phyloP scores from a whole-genome alignment of 2,329 filamentous ascomycete species.

The Ophiostoma tasmaniense region DNA sequence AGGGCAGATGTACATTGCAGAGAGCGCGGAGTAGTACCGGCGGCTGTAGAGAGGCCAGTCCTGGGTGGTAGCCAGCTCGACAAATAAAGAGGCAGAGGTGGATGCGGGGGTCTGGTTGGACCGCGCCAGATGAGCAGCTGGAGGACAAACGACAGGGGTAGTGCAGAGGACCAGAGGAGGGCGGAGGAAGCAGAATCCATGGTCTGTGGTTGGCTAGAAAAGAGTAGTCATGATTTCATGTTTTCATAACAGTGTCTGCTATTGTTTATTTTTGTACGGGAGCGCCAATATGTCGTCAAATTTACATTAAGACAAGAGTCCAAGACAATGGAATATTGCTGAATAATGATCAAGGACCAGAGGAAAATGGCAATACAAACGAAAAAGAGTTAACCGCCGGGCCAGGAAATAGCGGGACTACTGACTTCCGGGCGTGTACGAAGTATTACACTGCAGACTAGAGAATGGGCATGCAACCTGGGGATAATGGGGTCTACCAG shows the following conservation, averaged over 20 bases:
- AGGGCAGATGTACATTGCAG: not conserved
- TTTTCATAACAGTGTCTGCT: not conserved
- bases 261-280: not conserved
- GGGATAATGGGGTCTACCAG: not conserved
- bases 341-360: not conserved
- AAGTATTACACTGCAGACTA: not conserved
- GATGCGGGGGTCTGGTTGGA: slow-evolving; percentile 6
- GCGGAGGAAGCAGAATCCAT: not conserved
- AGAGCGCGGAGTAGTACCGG: not conserved
- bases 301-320: not conserved
- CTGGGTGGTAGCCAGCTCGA: not conserved
- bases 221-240: not conserved
- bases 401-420: not conserved
- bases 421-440: not conserved
- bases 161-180: not conserved
- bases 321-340: not conserved
- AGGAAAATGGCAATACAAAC: not conserved
- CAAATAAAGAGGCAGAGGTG: not conserved
- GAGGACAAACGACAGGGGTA: not conserved
- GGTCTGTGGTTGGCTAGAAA: not conserved
- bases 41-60: not conserved
- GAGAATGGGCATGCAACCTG: not conserved
- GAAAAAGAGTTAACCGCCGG: not conserved
- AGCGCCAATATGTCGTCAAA: not conserved
- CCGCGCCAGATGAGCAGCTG: not conserved